These are phyloP conservation scores for Pythium apleroticum DNA, from an alignment of 352 stramenopile species.

Conservation along the genomic window DNA sequence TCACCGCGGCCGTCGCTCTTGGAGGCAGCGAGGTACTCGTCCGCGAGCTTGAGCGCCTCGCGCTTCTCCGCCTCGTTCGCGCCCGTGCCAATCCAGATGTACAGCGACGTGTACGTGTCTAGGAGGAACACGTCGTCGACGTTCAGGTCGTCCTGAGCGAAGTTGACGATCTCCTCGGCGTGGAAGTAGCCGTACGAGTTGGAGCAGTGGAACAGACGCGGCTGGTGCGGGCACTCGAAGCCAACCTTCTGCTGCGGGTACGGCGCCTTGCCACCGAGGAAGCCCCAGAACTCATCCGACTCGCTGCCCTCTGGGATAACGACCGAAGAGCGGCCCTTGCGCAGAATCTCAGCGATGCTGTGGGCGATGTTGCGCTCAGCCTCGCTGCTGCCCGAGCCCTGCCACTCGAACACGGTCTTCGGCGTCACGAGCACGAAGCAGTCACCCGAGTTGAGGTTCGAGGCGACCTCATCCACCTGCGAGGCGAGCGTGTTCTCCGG, in stretches of 20 bases:
- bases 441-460: slow-evolving; percentile 88
- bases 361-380: slow-evolving; percentile 61
- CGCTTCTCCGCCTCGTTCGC: slow-evolving; percentile 79
- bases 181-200: slow-evolving; percentile 88
- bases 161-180: slow-evolving; percentile 85
- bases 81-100: slow-evolving; percentile 87
- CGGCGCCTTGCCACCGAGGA: slow-evolving; percentile 78
- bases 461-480: slow-evolving; percentile 73
- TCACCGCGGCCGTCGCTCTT: slow-evolving; percentile 81
- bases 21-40: slow-evolving; percentile 70
- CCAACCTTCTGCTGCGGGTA: slow-evolving; percentile 69
- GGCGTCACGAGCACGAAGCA: slow-evolving; percentile 85
- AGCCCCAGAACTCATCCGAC: slow-evolving; percentile 78
- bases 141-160: slow-evolving; percentile 91
- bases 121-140: slow-evolving; percentile 91
- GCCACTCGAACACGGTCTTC: slow-evolving; percentile 73
- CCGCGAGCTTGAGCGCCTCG: slow-evolving; percentile 54
- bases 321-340: slow-evolving; percentile 52
- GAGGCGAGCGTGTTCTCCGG: slow-evolving; percentile 85
- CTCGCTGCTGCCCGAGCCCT: slow-evolving; percentile 63
- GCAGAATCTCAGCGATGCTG: slow-evolving; percentile 57
- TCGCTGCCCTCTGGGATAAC: slow-evolving; percentile 63
- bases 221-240: slow-evolving; percentile 69
- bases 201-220: slow-evolving; percentile 89
- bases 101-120: slow-evolving; percentile 89